Evolutionary conservation across 768 basidiomycete species (phyloP), one percentile per base, ranked within the genome.

Genomic region (Rhodotorula paludigena): DNA sequence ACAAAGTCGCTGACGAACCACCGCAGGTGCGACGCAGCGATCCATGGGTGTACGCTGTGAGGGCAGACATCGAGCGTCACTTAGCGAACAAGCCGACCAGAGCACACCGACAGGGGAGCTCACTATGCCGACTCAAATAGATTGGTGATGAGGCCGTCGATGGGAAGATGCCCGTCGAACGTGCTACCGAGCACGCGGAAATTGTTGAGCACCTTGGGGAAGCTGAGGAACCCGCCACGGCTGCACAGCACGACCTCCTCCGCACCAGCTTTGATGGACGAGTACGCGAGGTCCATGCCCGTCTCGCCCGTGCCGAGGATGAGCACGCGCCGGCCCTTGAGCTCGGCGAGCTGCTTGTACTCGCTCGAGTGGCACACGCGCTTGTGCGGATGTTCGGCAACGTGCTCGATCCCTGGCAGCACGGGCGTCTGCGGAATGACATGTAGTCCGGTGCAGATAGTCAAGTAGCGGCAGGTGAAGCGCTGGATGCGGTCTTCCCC

Each of bases 271-370:
- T 85, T 82, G 58, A 79, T 68, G 1, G 72, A 69, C 64, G 78
- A 79, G 64, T 80, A 80, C 2, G 74, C 83, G 25, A 86, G 75
- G 69, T 86, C 85, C 83, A 85, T 83, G 4, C 84, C 84, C 10
- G 85, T 86, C 75, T 86, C 85, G 4, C 85, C 85, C 16, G 82
- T 83, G 0, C 85, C 85, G 25, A 86, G 78, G 32, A 86, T 80
- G 78, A 86, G 78, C 30, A 86, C 81, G 32, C 80, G 78, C 69
- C 81, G 80, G 33, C 80, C 81, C 21, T 66, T 52, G 16, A 85
- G 77, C 68, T 84, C 82, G 0, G 76, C 70, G 21, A 82, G 80
- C 10, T 75, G 72, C 71, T 85, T 85, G 78, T 86, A 85, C 42
- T 81, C 73, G 9, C 77, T 76, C 4, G 84, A 85, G 74, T 86